Conservation (phyloP, 2,329 filamentous ascomycete genomes). For the Pestalotiopsis sp. region DNA sequence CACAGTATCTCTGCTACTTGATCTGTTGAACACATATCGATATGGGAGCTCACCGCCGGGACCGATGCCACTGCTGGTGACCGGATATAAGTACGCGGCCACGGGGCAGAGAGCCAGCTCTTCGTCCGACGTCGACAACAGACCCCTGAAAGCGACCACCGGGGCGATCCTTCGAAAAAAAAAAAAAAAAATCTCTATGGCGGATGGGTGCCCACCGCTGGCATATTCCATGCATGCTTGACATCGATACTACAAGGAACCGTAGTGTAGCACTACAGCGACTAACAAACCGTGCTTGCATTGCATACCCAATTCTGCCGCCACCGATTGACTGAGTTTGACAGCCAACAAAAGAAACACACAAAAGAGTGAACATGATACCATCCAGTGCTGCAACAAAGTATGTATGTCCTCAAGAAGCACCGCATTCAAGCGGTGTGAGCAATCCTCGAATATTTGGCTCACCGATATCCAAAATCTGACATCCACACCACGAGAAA, state of each 20-base stretch:
- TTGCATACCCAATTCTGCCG: neutral
- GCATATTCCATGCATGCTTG: neutral
- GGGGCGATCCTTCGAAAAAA: neutral
- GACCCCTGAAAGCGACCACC: neutral
- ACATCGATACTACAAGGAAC: neutral
- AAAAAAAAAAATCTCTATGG: too few species aligned
- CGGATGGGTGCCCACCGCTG: too few species aligned
- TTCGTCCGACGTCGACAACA: neutral
- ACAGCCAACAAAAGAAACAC: neutral
- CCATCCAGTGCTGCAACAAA: neutral
- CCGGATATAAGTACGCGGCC: neutral
- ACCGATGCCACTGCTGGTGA: neutral
- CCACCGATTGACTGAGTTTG: neutral
- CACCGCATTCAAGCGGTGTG: too few species aligned
- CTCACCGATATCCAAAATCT: neutral
- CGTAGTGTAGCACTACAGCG: neutral
- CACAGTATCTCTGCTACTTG: neutral
- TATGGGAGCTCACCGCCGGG: neutral
- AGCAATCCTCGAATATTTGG: too few species aligned
- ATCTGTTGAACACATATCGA: neutral
- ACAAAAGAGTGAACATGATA: conserved; percentile 9
- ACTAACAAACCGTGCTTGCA: neutral
- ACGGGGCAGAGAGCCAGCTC: neutral
- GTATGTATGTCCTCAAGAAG: neutral
- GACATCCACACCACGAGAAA: neutral